Evolutionary conservation across 306 rosid species (phyloP), one percentile per base, ranked within the genome.

Genomic region (Begonia fuchsioides): DNA sequence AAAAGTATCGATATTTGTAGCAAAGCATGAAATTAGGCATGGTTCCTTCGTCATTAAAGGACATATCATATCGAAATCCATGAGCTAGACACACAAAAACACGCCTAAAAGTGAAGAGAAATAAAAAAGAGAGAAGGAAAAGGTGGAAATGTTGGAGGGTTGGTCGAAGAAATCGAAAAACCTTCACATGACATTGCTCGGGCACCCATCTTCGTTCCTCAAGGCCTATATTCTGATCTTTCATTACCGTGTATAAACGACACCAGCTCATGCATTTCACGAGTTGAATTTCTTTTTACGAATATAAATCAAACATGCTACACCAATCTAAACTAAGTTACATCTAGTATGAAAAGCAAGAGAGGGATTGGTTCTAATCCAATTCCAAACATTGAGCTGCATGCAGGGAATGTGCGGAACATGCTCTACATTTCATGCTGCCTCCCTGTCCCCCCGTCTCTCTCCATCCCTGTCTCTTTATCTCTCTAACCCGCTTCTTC

Each of bases 381-480:
- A n/a, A n/a, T n/a, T n/a, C n/a, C n/a, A n/a, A n/a, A n/a, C n/a
- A n/a, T n/a, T n/a, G n/a, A 77, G 87, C 65, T 47, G 13, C 61
- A 74, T 81, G 93, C 80, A 81, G 95, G 90, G 95, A 84, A 88
- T 84, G 90, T 76, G 95, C 85, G 73, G 87, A 79, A 77, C 95
- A 84, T 76, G 93, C 57, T 83, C 85, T 76, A 76, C 82, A 75
- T 51, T 73, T 76, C 60, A 58, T 78, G 86, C 76, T 78, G 86
- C 86, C 73, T 68, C n/a, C n/a, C 81, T 86, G 93, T 81, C 93
- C 57, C 87, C 64, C 65, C 68, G 10, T 57, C n/a, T n/a, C n/a
- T n/a, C 2, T 2, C 32, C 2, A 0, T 2, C 3, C 5, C 32
- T 20, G 0, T 20, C 96, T 81, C 96, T 76, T 86, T 93, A 79